Conservation (phyloP, 352 stramenopile species). For the Blastocystis sp. region DNA sequence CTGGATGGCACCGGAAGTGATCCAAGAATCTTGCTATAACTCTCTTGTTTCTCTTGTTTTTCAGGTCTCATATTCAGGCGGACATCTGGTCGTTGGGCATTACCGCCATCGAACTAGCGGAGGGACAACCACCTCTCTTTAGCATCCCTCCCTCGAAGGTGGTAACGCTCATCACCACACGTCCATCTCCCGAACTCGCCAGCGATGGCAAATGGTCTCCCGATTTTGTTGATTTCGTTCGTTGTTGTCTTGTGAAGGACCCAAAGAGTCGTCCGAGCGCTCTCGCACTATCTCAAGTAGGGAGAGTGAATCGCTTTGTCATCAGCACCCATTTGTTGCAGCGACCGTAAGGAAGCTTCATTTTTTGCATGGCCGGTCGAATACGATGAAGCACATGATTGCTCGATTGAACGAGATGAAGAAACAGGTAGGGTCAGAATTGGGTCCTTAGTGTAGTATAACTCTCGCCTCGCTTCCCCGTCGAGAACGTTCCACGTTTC, state of each 20-base stretch:
- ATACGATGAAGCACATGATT: background rate
- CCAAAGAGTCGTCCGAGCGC: slow-evolving; percentile 72
- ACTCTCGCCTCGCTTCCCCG: too few species aligned
- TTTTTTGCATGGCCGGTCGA: background rate
- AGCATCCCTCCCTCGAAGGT: slow-evolving; percentile 72
- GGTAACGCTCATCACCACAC: slow-evolving; percentile 92
- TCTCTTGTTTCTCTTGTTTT: background rate
- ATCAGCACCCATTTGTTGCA: background rate
- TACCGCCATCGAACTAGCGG: slow-evolving; percentile 44
- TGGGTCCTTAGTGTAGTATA: too few species aligned
- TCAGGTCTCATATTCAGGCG: background rate
- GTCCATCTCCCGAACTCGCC: slow-evolving; percentile 73
- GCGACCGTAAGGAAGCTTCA: background rate
- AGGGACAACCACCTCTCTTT: slow-evolving; percentile 4
- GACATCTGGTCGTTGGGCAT: slow-evolving; percentile 53
- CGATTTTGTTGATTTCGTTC: slow-evolving; percentile 59
- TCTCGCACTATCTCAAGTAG: slow-evolving; percentile 65
- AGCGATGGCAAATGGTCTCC: slow-evolving; percentile 62
- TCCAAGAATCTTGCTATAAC: background rate
- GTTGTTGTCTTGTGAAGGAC: background rate
- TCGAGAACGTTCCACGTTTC: too few species aligned
- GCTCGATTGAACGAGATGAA: background rate
- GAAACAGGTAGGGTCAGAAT: too few species aligned
- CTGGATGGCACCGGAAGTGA: slow-evolving; percentile 48
- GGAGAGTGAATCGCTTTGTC: too few species aligned